phyloP scores from a whole-genome alignment of 371 early-diverging fungal genomes.

The Phascolomyces articulosus region DNA sequence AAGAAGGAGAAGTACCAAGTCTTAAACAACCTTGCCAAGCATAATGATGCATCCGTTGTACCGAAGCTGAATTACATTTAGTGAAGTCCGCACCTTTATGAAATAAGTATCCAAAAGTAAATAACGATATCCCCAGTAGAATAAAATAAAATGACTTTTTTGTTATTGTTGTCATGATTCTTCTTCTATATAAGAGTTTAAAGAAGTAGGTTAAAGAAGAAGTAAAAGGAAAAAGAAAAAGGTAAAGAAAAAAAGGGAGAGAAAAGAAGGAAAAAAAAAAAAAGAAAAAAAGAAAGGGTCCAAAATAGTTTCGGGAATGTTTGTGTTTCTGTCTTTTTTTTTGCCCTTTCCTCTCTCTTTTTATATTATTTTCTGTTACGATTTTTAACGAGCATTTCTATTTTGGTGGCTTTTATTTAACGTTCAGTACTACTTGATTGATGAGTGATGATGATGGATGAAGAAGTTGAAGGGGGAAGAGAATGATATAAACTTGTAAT shows the following conservation, averaged over 20 bases:
- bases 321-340: constrained; percentile 1
- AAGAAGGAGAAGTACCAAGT: not conserved
- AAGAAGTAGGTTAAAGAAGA: constrained; percentile 5
- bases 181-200: not conserved
- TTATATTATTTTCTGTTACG: not conserved
- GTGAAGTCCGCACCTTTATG: not conserved
- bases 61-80: not conserved
- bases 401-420: not conserved
- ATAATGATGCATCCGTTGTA: not conserved
- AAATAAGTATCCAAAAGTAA: not conserved
- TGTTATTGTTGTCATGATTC: not conserved
- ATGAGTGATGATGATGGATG: too few relatives aligned
- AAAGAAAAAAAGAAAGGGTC: not conserved
- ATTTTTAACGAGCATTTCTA: too few relatives aligned
- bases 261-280: not conserved
- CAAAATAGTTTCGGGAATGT: not conserved
- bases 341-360: not conserved
- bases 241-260: constrained; percentile 4
- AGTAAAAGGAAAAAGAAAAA: constrained; percentile 2
- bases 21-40: constrained; percentile 6
- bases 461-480: too few relatives aligned
- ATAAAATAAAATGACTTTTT: not conserved
- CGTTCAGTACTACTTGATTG: not conserved
- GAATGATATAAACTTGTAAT: not conserved
- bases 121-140: not conserved